Conservation (phyloP, 495 filamentous ascomycete genomes). For the Amorphotheca resinae region DNA sequence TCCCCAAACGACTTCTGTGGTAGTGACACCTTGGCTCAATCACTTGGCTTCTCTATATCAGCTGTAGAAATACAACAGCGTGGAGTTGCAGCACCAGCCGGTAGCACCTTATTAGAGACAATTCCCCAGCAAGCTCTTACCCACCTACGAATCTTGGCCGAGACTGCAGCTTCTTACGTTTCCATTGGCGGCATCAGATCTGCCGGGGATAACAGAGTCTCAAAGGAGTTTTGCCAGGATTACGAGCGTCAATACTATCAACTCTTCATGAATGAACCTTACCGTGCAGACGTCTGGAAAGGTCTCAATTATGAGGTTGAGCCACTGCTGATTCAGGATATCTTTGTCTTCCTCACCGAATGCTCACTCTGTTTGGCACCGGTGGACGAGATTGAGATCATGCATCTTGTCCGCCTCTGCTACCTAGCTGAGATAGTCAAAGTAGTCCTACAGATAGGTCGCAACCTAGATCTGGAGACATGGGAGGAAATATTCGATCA, state of each 20-base stretch:
- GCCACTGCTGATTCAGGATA: slow-evolving; percentile 64
- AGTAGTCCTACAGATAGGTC: slow-evolving; percentile 31
- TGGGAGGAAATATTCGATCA: neutral
- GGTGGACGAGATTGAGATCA: slow-evolving; percentile 59
- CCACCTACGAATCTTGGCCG: slow-evolving; percentile 80
- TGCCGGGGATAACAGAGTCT: slow-evolving; percentile 44
- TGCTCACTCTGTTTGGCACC: slow-evolving; percentile 58
- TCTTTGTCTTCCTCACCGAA: slow-evolving; percentile 78
- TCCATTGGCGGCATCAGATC: slow-evolving; percentile 58
- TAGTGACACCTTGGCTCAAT: slow-evolving; percentile 39
- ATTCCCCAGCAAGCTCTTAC: slow-evolving; percentile 71
- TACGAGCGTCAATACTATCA: slow-evolving; percentile 64
- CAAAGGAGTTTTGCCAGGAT: slow-evolving; percentile 54
- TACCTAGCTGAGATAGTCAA: slow-evolving; percentile 88
- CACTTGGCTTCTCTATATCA: slow-evolving; percentile 80
- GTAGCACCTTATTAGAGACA: slow-evolving; percentile 67
- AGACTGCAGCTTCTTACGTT: slow-evolving; percentile 77
- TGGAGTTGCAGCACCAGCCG: slow-evolving; percentile 64
- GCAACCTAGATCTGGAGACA: neutral
- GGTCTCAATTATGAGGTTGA: neutral
- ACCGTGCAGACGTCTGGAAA: neutral
- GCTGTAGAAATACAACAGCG: slow-evolving; percentile 87
- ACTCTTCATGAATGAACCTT: slow-evolving; percentile 38
- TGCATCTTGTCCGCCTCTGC: slow-evolving; percentile 76
- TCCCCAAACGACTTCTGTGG: slow-evolving; percentile 19